Percentiles rank a stretch among this genome's conserved stretches.
These are phyloP conservation scores for Entelexis sorbosivorans DNA, from an alignment of 1,139 yeast genomes.

Conservation along the genomic window DNA sequence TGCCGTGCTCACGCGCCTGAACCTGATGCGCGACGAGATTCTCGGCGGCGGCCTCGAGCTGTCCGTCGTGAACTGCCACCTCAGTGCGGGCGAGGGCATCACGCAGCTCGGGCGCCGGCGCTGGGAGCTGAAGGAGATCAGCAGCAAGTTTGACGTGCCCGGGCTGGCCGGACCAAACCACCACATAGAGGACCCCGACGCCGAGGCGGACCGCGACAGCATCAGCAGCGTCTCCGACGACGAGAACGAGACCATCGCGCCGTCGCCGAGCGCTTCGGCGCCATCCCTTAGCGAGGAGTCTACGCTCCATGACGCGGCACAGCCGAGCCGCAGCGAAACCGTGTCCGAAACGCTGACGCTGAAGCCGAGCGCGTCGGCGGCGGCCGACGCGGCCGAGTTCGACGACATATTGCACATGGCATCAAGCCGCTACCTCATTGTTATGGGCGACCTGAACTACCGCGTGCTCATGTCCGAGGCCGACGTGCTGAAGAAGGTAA, in stretches of 20 bases:
- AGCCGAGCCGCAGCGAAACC: background rate
- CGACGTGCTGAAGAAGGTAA: slow-evolving; percentile 37
- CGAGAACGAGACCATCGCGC: background rate
- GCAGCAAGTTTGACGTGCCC: slow-evolving; percentile 26
- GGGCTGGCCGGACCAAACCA: slow-evolving; percentile 20
- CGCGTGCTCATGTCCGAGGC: slow-evolving; percentile 43
- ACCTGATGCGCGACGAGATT: slow-evolving; percentile 28
- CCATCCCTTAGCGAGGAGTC: background rate
- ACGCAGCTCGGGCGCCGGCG: slow-evolving; percentile 34
- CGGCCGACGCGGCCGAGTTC: background rate
- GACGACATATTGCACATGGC: slow-evolving; percentile 8
- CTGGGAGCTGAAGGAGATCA: slow-evolving; percentile 38
- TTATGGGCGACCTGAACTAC: slow-evolving; percentile 61
- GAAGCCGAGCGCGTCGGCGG: background rate
- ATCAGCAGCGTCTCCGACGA: slow-evolving; percentile 16
- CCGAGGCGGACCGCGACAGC: slow-evolving; percentile 12
- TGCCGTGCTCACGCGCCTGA: slow-evolving; percentile 36
- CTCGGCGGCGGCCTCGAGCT: slow-evolving; percentile 37
- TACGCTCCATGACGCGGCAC: background rate
- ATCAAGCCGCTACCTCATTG: slow-evolving; percentile 16
- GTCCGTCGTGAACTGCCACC: slow-evolving; percentile 51
- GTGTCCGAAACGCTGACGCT: background rate
- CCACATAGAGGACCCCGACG: slow-evolving; percentile 8
- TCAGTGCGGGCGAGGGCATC: slow-evolving; percentile 59
- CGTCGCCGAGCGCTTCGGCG: background rate